Conservation (phyloP, 2,329 filamentous ascomycete genomes). For the Hypomyces perniciosus region DNA sequence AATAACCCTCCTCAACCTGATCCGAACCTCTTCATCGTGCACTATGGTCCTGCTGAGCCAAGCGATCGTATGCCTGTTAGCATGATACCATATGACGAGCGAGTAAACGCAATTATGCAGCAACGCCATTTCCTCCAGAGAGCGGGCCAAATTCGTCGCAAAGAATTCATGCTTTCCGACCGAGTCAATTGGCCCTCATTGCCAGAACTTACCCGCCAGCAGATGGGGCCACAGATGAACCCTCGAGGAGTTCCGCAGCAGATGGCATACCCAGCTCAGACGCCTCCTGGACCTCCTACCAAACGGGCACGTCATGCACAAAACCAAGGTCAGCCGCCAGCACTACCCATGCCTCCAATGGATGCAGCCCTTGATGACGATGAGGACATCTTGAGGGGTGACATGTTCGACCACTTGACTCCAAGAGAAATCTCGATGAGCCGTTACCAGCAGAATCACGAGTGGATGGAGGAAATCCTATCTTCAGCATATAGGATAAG, state of each 20-base stretch:
- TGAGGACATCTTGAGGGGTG: conserved; percentile 79
- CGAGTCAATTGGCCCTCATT: conserved; percentile 86
- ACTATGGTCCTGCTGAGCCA: conserved; percentile 75
- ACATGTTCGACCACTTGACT: conserved; percentile 84
- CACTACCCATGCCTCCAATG: conserved; percentile 25
- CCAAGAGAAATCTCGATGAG: conserved; percentile 82
- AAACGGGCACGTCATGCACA: conserved; percentile 48
- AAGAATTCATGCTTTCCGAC: conserved; percentile 93
- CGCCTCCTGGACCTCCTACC: conserved; percentile 44
- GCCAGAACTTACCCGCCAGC: conserved; percentile 46
- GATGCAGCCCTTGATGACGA: conserved; percentile 68
- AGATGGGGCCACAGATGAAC: conserved; percentile 43
- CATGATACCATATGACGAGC: conserved; percentile 58
- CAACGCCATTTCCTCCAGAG: conserved; percentile 60
- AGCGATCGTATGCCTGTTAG: conserved; percentile 66
- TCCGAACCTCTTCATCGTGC: conserved; percentile 80
- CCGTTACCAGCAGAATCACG: conserved; percentile 89
- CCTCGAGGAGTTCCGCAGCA: conserved; percentile 49
- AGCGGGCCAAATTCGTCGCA: conserved; percentile 76
- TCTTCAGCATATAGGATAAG: conserved; percentile 81
- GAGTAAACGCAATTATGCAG: conserved; percentile 54
- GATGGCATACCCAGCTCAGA: conserved; percentile 57
- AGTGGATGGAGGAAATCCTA: conserved; percentile 98
- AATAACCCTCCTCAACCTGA: conserved; percentile 63
- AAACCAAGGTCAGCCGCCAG: conserved; percentile 32